These are phyloP conservation scores for Plicaturopsis crispa DNA, from an alignment of 768 basidiomycete genomes.

Conservation along the genomic window DNA sequence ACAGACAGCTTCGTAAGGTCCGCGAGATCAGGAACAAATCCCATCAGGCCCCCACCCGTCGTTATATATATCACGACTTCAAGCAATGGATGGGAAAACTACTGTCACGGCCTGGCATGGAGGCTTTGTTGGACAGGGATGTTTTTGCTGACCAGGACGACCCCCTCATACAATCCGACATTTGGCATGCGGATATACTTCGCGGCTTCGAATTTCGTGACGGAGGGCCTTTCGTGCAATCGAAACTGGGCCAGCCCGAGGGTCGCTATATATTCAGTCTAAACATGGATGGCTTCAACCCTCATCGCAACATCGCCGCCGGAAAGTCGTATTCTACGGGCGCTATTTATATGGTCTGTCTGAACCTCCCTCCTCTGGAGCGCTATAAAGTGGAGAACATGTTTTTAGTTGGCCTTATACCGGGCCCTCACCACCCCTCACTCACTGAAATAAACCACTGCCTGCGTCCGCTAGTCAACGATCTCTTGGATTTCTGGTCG, in stretches of 20 bases:
- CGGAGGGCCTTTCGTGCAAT: too few relatives aligned
- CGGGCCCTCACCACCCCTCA: conserved; percentile 19
- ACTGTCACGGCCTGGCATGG: conserved; percentile 15
- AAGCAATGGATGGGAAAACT: conserved; percentile 21
- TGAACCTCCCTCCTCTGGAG: conserved; percentile 24
- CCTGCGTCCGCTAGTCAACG: conserved; percentile 20
- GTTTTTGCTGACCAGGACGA: too few relatives aligned
- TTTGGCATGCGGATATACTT: too few relatives aligned
- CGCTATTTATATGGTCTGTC: conserved; percentile 21
- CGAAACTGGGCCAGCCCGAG: too few relatives aligned
- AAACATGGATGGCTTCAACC: conserved; percentile 27
- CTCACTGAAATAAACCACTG: conserved; percentile 22
- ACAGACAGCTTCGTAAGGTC: conserved; percentile 3
- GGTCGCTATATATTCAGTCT: conserved; percentile 19
- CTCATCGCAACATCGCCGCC: conserved; percentile 15
- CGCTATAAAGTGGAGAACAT: conserved; percentile 26
- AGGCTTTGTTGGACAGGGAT: conserved; percentile 20
- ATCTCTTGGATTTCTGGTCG: conserved; percentile 12
- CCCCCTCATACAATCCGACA: too few relatives aligned
- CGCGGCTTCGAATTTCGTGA: too few relatives aligned
- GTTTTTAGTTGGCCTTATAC: conserved; percentile 23
- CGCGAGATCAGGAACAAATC: conserved; percentile 1
- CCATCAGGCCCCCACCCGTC: conserved; percentile 12
- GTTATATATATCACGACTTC: conserved; percentile 15
- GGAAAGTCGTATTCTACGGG: conserved; percentile 21